These are phyloP conservation scores for Davidsoniella eucalypti DNA, from an alignment of 2,329 filamentous ascomycete species.

Conservation along the genomic window DNA sequence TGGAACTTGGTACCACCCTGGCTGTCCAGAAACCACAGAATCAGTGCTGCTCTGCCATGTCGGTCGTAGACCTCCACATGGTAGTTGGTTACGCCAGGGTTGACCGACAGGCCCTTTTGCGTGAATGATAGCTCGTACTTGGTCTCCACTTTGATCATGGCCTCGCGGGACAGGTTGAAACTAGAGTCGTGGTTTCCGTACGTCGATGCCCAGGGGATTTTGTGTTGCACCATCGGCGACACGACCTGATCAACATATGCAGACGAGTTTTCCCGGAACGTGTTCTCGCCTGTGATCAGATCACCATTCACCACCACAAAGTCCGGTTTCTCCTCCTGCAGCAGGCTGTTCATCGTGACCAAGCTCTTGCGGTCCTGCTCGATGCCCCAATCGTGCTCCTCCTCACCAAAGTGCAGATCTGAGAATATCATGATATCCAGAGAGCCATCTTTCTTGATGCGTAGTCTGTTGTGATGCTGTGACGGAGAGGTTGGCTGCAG, in stretches of 20 bases:
- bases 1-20: conserved; percentile 30
- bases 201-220: conserved; percentile 46
- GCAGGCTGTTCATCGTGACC: conserved; percentile 38
- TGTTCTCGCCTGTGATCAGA: conserved; percentile 52
- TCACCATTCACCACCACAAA: conserved; percentile 58
- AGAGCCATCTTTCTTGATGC: conserved; percentile 22
- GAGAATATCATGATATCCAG: conserved; percentile 45
- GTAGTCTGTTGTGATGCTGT: neutral
- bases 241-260: conserved; percentile 43
- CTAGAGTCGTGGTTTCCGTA: conserved; percentile 57
- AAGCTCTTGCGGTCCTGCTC: conserved; percentile 40
- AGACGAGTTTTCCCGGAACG: conserved; percentile 30
- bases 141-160: conserved; percentile 24
- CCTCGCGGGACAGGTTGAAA: conserved; percentile 35
- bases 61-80: conserved; percentile 28
- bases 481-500: conserved; percentile 5
- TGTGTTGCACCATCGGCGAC: conserved; percentile 35
- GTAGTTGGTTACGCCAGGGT: conserved; percentile 29
- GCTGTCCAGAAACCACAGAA: conserved; percentile 61
- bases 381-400: conserved; percentile 31
- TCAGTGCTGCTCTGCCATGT: conserved; percentile 24
- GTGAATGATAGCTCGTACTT: conserved; percentile 17
- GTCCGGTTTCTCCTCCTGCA: conserved; percentile 38
- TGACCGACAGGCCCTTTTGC: neutral
- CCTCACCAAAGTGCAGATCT: conserved; percentile 57